Evolutionary conservation across 345 rosid genomes (phyloP), one percentile per base, ranked within the genome.

Genomic region (Excoecaria cochinchinensis): DNA sequence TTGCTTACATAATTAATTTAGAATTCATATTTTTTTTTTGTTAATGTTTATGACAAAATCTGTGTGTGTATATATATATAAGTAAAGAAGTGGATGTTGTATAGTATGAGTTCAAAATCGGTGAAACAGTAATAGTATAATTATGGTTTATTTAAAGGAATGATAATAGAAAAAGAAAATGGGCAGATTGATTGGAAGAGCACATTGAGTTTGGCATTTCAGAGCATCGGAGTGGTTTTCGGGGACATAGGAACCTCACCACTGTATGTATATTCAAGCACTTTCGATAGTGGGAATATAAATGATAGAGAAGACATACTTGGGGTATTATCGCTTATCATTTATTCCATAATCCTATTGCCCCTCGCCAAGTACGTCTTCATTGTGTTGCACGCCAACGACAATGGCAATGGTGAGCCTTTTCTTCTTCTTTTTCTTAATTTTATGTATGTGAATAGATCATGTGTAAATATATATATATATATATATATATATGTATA

Each of bases 241-340:
- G 93, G 97, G 38, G 98, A 94, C 70, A 89, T 91, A 0, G 95
- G 95, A 53, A 92, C 97, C 4, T 91, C 97, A 0, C 97, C 98
- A 0, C 87, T 94, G 5, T 94, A 92, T 25, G 93, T 92, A 14
- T 89, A 31, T 44, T 62, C 80, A 10, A 86, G 93, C 83, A 85
- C 93, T 66, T 94, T 92, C 78, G 58, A 86, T 31, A 31, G 31
- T 0, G 24, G 83, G 0, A 87, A 88, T 0, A 87, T 92, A 39
- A 0, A 46, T 0, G 46, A 86, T 60, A 67, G 62, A 36, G 86
- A 88, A 0, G 92, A 94, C 76, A 25, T 92, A 21, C 46, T 91
- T 3, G 97, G 90, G 0, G 95, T 89, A 15, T 50, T 92, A 17
- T 94, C 97, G 1, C 87, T 91, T 39, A 92, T 92, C 70, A 82